Conservation (phyloP, 2,329 filamentous ascomycete genomes). For the Blumeriella jaapii region DNA sequence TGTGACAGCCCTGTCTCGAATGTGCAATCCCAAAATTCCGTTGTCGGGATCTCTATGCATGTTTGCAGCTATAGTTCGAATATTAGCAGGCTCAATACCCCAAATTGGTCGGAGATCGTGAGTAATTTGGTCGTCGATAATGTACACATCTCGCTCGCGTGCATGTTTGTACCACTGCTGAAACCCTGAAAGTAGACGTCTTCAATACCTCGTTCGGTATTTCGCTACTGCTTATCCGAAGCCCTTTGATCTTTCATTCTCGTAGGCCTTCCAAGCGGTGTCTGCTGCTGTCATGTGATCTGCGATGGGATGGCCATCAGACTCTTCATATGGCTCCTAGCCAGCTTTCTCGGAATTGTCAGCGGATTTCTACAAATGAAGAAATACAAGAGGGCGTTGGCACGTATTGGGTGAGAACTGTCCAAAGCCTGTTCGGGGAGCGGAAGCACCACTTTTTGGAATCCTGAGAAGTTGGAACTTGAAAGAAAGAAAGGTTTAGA, state of each 20-base stretch:
- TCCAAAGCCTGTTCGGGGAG: too few relatives aligned
- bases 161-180: slow-evolving; percentile 48
- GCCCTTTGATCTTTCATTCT: slow-evolving; percentile 31
- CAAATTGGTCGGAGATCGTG: slow-evolving; percentile 51
- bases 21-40: slow-evolving; percentile 22
- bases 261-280: slow-evolving; percentile 21
- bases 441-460: too few relatives aligned
- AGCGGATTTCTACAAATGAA: slow-evolving; percentile 6
- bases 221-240: slow-evolving; percentile 40
- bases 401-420: too few relatives aligned
- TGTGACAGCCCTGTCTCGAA: slow-evolving; percentile 27
- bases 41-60: slow-evolving; percentile 23
- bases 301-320: slow-evolving; percentile 24
- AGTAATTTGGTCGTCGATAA: slow-evolving; percentile 52
- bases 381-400: too few relatives aligned
- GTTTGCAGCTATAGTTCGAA: slow-evolving; percentile 33
- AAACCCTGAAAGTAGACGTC: slow-evolving; percentile 54
- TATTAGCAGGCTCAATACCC: slow-evolving; percentile 30
- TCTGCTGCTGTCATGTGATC: slow-evolving; percentile 27
- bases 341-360: slow-evolving; percentile 20
- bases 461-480: too few relatives aligned
- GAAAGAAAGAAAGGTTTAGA: too few relatives aligned
- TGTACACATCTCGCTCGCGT: slow-evolving; percentile 37
- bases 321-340: slow-evolving; percentile 18
- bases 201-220: slow-evolving; percentile 44